These are phyloP conservation scores for Salix arbutifolia DNA, from an alignment of 345 rosid species.

Conservation along the genomic window DNA sequence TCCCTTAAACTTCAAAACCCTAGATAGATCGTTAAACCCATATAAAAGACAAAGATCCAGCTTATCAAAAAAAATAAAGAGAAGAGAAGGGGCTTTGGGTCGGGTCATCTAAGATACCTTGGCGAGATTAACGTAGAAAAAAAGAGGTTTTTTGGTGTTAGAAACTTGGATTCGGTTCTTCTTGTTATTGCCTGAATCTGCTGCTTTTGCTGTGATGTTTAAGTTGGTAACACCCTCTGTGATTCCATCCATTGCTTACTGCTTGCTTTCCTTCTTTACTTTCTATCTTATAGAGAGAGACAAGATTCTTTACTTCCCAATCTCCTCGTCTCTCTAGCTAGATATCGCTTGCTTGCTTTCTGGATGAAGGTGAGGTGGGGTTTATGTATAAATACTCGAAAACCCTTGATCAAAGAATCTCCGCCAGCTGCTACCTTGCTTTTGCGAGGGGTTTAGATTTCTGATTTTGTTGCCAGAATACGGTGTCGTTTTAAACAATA, in stretches of 20 bases:
- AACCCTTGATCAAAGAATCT: not conserved
- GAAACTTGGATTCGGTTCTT: conserved; percentile 76
- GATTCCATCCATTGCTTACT: conserved; percentile 7
- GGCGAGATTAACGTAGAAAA: conserved; percentile 76
- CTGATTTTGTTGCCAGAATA: not conserved
- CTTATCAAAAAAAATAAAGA: not conserved
- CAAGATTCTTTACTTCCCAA: not conserved
- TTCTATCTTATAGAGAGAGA: not conserved
- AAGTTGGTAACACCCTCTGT: conserved; percentile 20
- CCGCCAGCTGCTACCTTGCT: not conserved
- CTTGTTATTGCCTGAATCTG: conserved; percentile 24
- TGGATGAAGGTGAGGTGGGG: too few relatives aligned
- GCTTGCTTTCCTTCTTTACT: not conserved
- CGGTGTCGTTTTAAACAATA: not conserved
- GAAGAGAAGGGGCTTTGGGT: not conserved
- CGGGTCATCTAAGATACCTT: conserved; percentile 30
- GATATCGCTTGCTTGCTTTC: not conserved
- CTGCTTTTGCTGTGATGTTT: conserved; percentile 5
- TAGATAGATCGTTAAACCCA: not conserved
- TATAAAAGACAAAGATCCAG: not conserved
- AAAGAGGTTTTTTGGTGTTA: conserved; percentile 62
- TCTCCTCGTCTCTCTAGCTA: not conserved
- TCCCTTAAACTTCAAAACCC: not conserved
- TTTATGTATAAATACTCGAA: not conserved
- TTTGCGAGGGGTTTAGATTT: not conserved